These are phyloP conservation scores for Pittosporum tobira DNA, from an alignment of 129 eudicot species.

Conservation along the genomic window DNA sequence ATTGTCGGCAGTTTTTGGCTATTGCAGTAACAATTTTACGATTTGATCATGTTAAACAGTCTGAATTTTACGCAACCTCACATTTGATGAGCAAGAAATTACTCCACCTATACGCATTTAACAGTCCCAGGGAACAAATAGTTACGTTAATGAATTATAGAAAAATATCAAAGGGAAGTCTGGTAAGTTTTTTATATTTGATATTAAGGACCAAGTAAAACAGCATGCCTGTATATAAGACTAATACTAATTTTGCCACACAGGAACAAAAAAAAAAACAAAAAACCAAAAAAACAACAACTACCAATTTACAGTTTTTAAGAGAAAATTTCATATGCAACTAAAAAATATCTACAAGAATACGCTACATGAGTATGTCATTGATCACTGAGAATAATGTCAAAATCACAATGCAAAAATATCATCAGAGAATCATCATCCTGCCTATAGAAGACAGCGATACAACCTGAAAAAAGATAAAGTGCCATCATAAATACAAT, in stretches of 20 bases:
- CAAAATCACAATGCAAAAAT: constrained; percentile 10
- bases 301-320: constrained; percentile 53
- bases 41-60: not conserved
- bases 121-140: not conserved
- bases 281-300: constrained; percentile 24
- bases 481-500: not conserved
- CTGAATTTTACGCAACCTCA: not conserved
- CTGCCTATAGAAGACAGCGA: not conserved
- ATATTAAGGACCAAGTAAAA: constrained; percentile 19
- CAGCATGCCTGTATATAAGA: constrained; percentile 39
- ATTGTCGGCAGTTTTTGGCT: not conserved
- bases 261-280: too few species aligned
- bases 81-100: not conserved
- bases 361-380: not conserved
- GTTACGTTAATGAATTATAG: not conserved
- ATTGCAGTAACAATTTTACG: not conserved
- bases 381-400: not conserved
- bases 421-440: constrained; percentile 2
- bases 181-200: constrained; percentile 9
- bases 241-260: too few species aligned
- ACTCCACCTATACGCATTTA: not conserved
- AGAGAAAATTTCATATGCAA: too few species aligned
- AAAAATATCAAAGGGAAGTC: not conserved
- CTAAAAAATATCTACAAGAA: too few species aligned
- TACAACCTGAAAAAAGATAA: constrained; percentile 22